Base-by-base conservation (phyloP, 1,139 yeast genomes). In the Hanseniaspora uvarum region DNA sequence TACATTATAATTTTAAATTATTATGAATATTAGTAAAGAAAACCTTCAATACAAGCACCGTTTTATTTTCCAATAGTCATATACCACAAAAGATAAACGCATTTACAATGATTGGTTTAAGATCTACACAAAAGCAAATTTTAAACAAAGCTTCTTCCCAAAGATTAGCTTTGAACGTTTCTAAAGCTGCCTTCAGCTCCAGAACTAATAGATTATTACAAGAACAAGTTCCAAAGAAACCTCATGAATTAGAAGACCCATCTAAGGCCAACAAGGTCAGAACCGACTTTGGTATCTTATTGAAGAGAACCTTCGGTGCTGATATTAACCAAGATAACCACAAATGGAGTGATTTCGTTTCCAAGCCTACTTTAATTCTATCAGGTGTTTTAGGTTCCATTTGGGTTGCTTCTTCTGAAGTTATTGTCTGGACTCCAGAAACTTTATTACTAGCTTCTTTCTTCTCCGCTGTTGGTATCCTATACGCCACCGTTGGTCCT, bases 391-490 rank as follows among this genome's bases (percentile, higher is more conserved):
- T 96, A 58, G 96, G 95, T 57, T 83, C 95, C 60, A 72, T 89
- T 62, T 92, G 88, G 73, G 96, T 96, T 62, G 82, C 94, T 68
- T 85, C 96, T 65, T 87, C 86, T 73, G 95, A 88, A 71, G 77
- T 92, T 63, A 83, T 89, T 71, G 87, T 92, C 62, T 78, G 92
- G 66, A 94, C 92, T 73, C 96, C 88, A 68, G 98, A 92, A 78
- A 79, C 96, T 65, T 80, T 88, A 63, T 77, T 92, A 70, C 78
- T 87, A 56, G 79, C 79, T 59, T 83, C 94, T 59, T 92, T 92
- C 72, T 71, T 81, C 59, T 83, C 86, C 61, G 53, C 48, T n/a
- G 19, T 50, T 43, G 53, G 53, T 50, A 11, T 50, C 10, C 26
- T 50, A 50, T 50, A 50, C 40, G 53, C 53, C 38, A 44, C 53